Evolutionary conservation across 371 early-diverging fungal species (phyloP).

Genomic region (Umbelopsis sp.): DNA sequence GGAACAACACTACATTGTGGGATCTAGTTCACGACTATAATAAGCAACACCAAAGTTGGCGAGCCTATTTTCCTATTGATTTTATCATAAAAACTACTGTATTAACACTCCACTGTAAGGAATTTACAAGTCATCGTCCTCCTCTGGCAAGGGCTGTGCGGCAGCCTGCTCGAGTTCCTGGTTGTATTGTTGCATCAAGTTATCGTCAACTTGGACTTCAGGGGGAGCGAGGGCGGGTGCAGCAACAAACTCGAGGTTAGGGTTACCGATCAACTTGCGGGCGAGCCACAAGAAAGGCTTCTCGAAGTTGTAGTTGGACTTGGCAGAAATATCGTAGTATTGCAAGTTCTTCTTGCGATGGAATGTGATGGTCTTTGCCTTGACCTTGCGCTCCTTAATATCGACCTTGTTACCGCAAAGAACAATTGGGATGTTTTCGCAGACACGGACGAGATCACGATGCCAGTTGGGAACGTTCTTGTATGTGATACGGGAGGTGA

Average conservation of each 20-base stretch:
- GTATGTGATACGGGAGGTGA: slow-evolving; percentile 99
- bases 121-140: slow-evolving; percentile 76
- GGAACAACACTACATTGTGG: no score
- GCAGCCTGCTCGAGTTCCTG: slow-evolving; percentile 80
- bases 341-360: slow-evolving; percentile 99
- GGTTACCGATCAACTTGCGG: slow-evolving; percentile 95
- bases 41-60: no score
- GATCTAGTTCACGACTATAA: no score
- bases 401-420: slow-evolving; percentile 99
- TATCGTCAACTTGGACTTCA: slow-evolving; percentile 87
- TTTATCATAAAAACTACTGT: background rate
- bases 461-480: slow-evolving; percentile 99
- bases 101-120: slow-evolving; percentile 1
- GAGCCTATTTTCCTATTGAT: no score
- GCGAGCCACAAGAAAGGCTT: slow-evolving; percentile 99
- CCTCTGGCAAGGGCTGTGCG: slow-evolving; percentile 87
- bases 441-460: slow-evolving; percentile 97
- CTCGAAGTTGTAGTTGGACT: slow-evolving; percentile 99
- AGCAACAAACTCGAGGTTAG: slow-evolving; percentile 96
- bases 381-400: slow-evolving; percentile 99
- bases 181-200: slow-evolving; percentile 79
- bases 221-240: slow-evolving; percentile 98
- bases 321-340: slow-evolving; percentile 99
- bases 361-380: slow-evolving; percentile 99
- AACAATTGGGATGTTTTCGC: slow-evolving; percentile 99